Evolutionary conservation across 2,329 filamentous ascomycete species (phyloP), one percentile per base, ranked within the genome.

Genomic region (Pestalotiopsis sp.): DNA sequence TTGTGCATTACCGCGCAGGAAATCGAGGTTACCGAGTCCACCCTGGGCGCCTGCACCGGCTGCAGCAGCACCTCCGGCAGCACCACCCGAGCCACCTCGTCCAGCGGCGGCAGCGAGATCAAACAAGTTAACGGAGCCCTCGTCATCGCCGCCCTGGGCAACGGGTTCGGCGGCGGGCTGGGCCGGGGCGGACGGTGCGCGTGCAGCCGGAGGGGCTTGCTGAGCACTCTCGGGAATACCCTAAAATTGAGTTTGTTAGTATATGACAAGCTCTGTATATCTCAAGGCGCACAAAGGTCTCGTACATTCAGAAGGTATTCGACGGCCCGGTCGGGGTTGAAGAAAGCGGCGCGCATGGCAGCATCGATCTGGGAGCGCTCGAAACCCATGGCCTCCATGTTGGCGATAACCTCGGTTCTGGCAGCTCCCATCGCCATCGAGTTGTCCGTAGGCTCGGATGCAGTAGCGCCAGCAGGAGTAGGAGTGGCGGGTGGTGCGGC

Each of bases 371-470:
- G 92, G 66, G 90, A 85, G 77, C 95, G 89, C 77, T 93, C 90
- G 75, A 99, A 99, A 9, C 96, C 96, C 96, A 99, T 99, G 73
- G 92, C 92, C 83, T 97, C 95, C 94, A 99, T 97, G 79, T 95
- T 94, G 63, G 92, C 88, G 76, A 98, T 92, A 49, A 94, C 94
- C 74, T 91, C 90, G 71, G 93, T 89, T 74, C 94, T 91, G 80
- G 95, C 92, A 70, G 91, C 86, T 66, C 96, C 96, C 84, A 97
- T 91, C 23, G 94, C 90, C 78, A 98, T 87, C n/a, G 93, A 90
- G 82, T 83, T 71, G 81, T 81, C 66, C 82, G 82, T 76, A 39
- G 83, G 80, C 17, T 86, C 82, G 17, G 86, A 81, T 64, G 86
- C 76, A 63, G 87, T 84, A 41, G 86, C 81, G 63, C 86, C 76